Conservation (phyloP, 306 rosid species). For the Sindora glabra region DNA sequence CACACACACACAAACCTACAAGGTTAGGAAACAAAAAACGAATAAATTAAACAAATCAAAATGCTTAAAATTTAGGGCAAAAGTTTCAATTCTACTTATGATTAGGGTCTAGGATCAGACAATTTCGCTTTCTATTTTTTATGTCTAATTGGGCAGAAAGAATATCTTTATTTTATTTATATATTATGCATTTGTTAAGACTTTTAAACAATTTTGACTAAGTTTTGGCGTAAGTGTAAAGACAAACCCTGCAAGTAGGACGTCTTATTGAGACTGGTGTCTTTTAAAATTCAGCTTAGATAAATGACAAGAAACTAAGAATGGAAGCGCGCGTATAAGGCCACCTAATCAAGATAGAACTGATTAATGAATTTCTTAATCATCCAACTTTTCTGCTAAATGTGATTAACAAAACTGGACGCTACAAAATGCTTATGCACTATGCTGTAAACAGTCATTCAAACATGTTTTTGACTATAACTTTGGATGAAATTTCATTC, state of each 20-base stretch:
- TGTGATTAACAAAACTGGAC: background rate
- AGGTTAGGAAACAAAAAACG: too few species aligned
- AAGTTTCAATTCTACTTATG: too few species aligned
- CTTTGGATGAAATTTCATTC: too few species aligned
- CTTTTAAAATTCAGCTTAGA: conserved; percentile 13
- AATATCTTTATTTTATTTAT: background rate
- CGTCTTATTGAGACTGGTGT: background rate
- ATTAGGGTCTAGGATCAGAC: too few species aligned
- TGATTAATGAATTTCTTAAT: background rate
- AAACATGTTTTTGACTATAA: too few species aligned
- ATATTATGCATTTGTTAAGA: background rate
- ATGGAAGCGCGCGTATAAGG: background rate
- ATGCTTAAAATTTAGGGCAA: conserved; percentile 1
- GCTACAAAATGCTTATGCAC: too few species aligned
- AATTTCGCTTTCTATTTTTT: background rate
- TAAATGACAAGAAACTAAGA: conserved; percentile 4
- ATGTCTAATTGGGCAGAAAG: background rate
- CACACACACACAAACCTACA: too few species aligned
- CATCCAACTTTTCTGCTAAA: background rate
- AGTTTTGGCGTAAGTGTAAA: conserved; percentile 14
- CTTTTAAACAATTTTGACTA: background rate
- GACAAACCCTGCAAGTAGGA: conserved; percentile 14
- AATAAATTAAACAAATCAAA: background rate
- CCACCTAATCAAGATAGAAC: conserved; percentile 6
- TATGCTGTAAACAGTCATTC: too few species aligned